Conservation (phyloP, 176 grass and related monocot species). For the Melocanna baccifera region DNA sequence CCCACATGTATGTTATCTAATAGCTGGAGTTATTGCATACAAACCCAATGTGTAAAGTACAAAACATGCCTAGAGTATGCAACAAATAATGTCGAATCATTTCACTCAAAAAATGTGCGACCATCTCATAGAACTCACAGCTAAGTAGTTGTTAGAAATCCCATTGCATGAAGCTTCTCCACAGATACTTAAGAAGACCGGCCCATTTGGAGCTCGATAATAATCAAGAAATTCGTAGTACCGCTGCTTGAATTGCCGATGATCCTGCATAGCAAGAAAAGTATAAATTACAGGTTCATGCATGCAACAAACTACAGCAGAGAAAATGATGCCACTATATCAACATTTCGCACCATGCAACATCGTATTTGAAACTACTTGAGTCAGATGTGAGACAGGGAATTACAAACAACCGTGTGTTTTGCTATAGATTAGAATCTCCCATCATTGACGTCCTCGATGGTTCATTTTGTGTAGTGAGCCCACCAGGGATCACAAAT, state of each 20-base stretch:
- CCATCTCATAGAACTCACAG: conserved; percentile 60
- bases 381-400: background rate
- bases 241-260: conserved; percentile 78
- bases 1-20: conserved; percentile 5
- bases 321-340: background rate
- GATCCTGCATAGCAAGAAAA: conserved; percentile 50
- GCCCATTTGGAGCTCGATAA: conserved; percentile 67
- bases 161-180: conserved; percentile 84
- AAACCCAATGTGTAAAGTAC: conserved; percentile 1
- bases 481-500: background rate
- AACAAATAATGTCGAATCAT: conserved; percentile 1
- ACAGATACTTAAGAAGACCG: conserved; percentile 79
- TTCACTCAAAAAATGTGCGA: background rate
- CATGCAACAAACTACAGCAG: background rate
- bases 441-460: background rate
- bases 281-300: conserved; percentile 13
- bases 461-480: background rate
- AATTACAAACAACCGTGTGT: background rate
- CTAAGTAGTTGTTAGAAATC: conserved; percentile 74
- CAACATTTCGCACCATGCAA: background rate
- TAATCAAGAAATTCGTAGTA: conserved; percentile 90
- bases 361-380: background rate
- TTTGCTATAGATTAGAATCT: background rate
- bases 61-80: background rate
- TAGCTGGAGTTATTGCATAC: background rate